Evolutionary conservation across 768 basidiomycete genomes (phyloP).

Genomic region (Termitomyces sp.): DNA sequence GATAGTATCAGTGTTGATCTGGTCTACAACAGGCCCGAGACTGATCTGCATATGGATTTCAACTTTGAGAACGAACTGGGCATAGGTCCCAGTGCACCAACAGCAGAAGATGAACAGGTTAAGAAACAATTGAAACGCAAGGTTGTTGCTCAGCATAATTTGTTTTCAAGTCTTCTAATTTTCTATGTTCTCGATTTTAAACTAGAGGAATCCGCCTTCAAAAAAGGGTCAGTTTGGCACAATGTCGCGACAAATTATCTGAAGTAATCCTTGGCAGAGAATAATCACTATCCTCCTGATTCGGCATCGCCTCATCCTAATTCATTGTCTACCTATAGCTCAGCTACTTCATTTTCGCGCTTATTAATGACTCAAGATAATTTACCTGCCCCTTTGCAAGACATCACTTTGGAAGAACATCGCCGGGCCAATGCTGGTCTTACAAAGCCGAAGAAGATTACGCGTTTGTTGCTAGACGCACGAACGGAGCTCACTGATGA

Average conservation of each 20-base stretch:
- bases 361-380: slow-evolving; percentile 37
- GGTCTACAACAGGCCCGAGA: background rate
- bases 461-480: slow-evolving; percentile 57
- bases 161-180: background rate
- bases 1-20: background rate
- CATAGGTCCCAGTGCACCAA: background rate
- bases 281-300: background rate
- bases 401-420: slow-evolving; percentile 22
- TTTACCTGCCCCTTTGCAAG: slow-evolving; percentile 18
- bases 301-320: background rate
- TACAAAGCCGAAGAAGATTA: slow-evolving; percentile 42
- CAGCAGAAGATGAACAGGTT: background rate
- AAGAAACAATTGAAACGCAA: background rate
- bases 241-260: background rate
- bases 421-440: slow-evolving; percentile 11
- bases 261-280: background rate
- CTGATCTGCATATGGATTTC: slow-evolving; percentile 19
- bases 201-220: background rate
- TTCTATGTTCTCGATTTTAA: background rate
- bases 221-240: background rate
- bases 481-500: slow-evolving; percentile 80
- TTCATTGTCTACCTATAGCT: slow-evolving; percentile 16
- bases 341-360: slow-evolving; percentile 32
- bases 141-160: background rate
- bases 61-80: slow-evolving; percentile 16